Base-by-base conservation (phyloP, 768 basidiomycete genomes). In the Suillus americanus region DNA sequence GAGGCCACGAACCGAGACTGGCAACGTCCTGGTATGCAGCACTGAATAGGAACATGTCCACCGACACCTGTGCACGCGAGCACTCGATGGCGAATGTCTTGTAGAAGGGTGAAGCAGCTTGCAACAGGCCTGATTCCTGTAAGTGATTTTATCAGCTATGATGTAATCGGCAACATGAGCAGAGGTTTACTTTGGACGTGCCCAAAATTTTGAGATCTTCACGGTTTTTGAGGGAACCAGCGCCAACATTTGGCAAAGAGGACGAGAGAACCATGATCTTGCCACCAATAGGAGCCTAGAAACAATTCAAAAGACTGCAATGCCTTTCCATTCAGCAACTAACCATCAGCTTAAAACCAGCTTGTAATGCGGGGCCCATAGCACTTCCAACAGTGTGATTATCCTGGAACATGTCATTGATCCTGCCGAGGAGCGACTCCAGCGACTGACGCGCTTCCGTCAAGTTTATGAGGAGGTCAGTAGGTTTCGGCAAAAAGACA, bases 51-150 rank as follows among this genome's bases (percentile, higher is more conserved):
- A 99, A 99, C 97, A 99, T 98, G 75, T 99, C 97, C 64, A 99
- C 97, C 0, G 95, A 94, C 53, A 99, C 94, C 77, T 99, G 97
- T 5, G 93, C 89, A 64, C 96, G 88, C 14, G 97, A 98, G 74
- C 97, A 99, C 70, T 99, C 97, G 72, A 99, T 99, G 20, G 97
- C 95, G 69, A 99, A 98, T 0, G 93, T 94, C 82, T 99, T 99
- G 84, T 98, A 99, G 82, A 97, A 99, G 4, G 91, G 86, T 20
- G 90, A 91, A 0, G 92, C 95, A n/a, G 97, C 85, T 81, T 96
- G 95, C 40, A 99, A 85, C 14, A 99, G 82, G 18, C 87, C 86
- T 14, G 94, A 96, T 83, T 99, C 97, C 89, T 95, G 68, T 6
- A 38, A 5, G 54, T 40, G 16, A 33, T 23, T 20, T 48, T 70